Conservation (phyloP, 2,329 filamentous ascomycete genomes). For the Epichloe scottii region DNA sequence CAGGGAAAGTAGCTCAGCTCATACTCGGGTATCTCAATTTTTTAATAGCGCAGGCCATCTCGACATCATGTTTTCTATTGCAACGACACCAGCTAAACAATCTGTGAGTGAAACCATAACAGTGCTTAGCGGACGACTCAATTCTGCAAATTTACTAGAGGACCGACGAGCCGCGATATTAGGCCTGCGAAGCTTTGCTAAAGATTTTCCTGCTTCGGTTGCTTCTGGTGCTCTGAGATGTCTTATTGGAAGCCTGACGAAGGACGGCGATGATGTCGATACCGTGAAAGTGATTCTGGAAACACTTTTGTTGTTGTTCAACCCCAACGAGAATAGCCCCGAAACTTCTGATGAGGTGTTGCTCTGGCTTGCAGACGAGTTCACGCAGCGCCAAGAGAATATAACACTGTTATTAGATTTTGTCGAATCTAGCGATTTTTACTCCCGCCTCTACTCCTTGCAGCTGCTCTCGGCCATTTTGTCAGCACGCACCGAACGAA, state of each 20-base stretch:
- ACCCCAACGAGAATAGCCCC: conserved; percentile 56
- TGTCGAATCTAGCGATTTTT: conserved; percentile 77
- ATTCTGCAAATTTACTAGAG: conserved; percentile 83
- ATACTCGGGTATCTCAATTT: background rate
- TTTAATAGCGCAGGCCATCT: conserved; percentile 18
- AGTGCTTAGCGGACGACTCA: conserved; percentile 73
- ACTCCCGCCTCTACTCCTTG: conserved; percentile 79
- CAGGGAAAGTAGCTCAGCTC: background rate
- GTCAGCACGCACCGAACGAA: conserved; percentile 73
- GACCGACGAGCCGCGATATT: conserved; percentile 88
- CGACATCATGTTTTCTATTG: conserved; percentile 47
- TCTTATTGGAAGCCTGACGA: conserved; percentile 71
- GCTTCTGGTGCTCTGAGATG: conserved; percentile 84
- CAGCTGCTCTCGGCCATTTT: conserved; percentile 82
- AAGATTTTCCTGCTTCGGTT: conserved; percentile 90
- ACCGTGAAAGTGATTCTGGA: conserved; percentile 92
- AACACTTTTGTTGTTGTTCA: conserved; percentile 88
- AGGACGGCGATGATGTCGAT: conserved; percentile 89
- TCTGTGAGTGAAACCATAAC: conserved; percentile 91
- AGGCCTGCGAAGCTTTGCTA: conserved; percentile 87
- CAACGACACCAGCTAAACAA: conserved; percentile 79
- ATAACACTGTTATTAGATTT: conserved; percentile 83
- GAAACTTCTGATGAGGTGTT: conserved; percentile 95
- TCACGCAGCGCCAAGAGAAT: conserved; percentile 95
- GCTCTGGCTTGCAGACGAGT: conserved; percentile 93